phyloP scores from a whole-genome alignment of 352 stramenopile species.

The Pythium utonaiense region DNA sequence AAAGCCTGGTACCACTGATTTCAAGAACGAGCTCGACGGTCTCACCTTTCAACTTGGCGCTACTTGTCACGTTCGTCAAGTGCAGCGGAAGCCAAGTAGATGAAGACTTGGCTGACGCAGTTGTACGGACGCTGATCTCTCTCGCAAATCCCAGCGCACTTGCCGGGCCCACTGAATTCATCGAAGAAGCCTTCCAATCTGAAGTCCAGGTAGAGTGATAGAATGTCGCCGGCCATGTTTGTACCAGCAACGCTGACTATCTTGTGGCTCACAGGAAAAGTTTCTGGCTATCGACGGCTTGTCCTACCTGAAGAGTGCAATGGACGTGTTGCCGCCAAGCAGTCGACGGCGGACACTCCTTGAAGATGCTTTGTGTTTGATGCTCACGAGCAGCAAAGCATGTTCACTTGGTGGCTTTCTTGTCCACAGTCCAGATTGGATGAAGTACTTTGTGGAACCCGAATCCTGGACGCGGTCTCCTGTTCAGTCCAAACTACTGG shows the following conservation, averaged over 20 bases:
- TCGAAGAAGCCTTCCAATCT: not conserved
- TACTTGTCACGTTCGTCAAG: not conserved
- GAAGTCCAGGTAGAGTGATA: not conserved
- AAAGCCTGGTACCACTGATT: conserved; percentile 5
- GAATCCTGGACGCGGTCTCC: conserved; percentile 1
- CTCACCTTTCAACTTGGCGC: not conserved
- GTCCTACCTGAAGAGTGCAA: conserved; percentile 1
- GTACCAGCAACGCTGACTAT: not conserved
- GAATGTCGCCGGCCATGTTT: too few relatives aligned
- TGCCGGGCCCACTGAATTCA: not conserved
- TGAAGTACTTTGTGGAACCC: conserved; percentile 4
- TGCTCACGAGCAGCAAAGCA: not conserved
- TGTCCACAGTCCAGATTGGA: conserved; percentile 1
- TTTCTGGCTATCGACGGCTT: conserved; percentile 1
- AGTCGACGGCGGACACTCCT: not conserved
- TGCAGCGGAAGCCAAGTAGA: conserved; percentile 4
- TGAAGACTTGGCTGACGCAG: not conserved
- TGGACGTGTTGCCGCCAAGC: not conserved
- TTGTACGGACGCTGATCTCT: not conserved
- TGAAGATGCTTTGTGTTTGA: not conserved
- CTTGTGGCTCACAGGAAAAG: conserved; percentile 16
- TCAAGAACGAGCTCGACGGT: not conserved
- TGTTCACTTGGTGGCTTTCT: conserved; percentile 2
- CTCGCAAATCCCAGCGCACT: not conserved
- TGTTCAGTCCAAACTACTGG: not conserved